phyloP scores from a whole-genome alignment of 2,329 filamentous ascomycete genomes.

The Ophiostoma ulmi region DNA sequence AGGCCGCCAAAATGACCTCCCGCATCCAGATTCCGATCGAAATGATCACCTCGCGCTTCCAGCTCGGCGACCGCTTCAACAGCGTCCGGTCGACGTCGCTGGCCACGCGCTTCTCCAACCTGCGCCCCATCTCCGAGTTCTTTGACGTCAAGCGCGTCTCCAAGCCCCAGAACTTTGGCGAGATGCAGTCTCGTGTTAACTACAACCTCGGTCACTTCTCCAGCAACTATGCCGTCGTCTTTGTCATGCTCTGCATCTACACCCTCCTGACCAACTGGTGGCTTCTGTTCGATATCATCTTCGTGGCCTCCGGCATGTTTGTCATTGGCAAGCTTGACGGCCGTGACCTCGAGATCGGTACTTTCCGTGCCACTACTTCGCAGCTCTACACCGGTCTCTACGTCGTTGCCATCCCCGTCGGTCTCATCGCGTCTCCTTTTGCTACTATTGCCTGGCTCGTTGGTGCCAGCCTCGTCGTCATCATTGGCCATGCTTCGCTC shows the following conservation, averaged over 20 bases:
- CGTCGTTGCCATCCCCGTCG: constrained; percentile 76
- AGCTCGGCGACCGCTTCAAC: constrained; percentile 78
- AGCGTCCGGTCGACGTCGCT: constrained; percentile 75
- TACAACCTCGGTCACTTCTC: constrained; percentile 97
- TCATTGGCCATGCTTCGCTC: constrained; percentile 88
- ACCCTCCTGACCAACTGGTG: constrained; percentile 80
- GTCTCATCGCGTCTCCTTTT: constrained; percentile 79
- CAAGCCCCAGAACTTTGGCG: constrained; percentile 83
- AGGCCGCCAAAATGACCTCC: constrained; percentile 52
- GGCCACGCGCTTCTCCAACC: constrained; percentile 79
- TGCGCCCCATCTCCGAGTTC: constrained; percentile 88
- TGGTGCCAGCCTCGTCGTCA: constrained; percentile 87
- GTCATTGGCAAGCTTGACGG: constrained; percentile 87
- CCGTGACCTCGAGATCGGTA: constrained; percentile 79
- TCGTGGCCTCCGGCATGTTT: constrained; percentile 82
- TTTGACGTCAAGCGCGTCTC: constrained; percentile 92
- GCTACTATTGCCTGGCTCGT: constrained; percentile 88
- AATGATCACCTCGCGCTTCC: constrained; percentile 83
- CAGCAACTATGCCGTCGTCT: constrained; percentile 94
- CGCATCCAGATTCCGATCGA: constrained; percentile 91
- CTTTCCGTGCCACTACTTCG: constrained; percentile 75
- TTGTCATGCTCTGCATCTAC: constrained; percentile 94
- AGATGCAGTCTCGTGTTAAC: constrained; percentile 87
- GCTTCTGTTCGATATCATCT: constrained; percentile 86
- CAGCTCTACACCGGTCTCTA: constrained; percentile 91